A percentile compares a stretch with the other conserved stretches of the same genome.
These are phyloP conservation scores for Cladophialophora yegresii DNA, from an alignment of 2,329 filamentous ascomycete genomes.

Conservation along the genomic window DNA sequence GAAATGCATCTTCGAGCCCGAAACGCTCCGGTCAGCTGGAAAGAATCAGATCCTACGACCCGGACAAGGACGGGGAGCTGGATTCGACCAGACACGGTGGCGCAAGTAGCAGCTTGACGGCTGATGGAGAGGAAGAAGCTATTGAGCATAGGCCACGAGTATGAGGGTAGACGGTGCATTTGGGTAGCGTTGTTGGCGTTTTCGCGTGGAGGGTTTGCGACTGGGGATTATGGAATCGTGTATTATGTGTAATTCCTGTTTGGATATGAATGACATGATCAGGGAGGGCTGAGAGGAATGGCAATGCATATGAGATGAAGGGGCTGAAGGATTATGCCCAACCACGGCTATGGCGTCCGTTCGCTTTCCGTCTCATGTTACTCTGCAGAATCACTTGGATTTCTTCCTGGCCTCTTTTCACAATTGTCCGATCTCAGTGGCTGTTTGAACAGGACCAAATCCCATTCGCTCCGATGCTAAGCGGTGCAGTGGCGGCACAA, in stretches of 20 bases:
- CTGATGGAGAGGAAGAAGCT: slow-evolving; percentile 28
- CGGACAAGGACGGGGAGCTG: slow-evolving; percentile 28
- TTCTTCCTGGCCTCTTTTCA: slow-evolving; percentile 15
- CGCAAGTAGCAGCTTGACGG: slow-evolving; percentile 24
- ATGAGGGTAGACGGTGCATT: slow-evolving; percentile 15
- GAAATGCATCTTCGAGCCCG: slow-evolving; percentile 1
- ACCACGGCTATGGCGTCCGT: background rate
- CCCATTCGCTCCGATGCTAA: slow-evolving; percentile 19
- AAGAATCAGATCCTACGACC: slow-evolving; percentile 20
- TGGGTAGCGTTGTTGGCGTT: background rate
- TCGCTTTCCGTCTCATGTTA: slow-evolving; percentile 12
- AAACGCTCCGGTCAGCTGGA: slow-evolving; percentile 6
- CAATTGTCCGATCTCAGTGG: slow-evolving; percentile 11
- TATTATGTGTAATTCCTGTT: background rate
- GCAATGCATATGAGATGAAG: slow-evolving; percentile 1
- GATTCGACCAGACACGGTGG: slow-evolving; percentile 7
- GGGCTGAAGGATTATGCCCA: background rate
- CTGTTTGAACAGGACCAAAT: background rate
- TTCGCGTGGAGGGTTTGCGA: background rate
- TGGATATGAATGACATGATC: slow-evolving; percentile 3
- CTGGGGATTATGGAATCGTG: slow-evolving; percentile 6
- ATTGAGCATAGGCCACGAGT: slow-evolving; percentile 26
- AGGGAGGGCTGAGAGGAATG: background rate
- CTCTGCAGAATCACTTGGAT: slow-evolving; percentile 13
- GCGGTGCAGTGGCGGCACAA: slow-evolving; percentile 14